phyloP scores from a whole-genome alignment of 495 filamentous ascomycete species.

The Neurospora cerealis region DNA sequence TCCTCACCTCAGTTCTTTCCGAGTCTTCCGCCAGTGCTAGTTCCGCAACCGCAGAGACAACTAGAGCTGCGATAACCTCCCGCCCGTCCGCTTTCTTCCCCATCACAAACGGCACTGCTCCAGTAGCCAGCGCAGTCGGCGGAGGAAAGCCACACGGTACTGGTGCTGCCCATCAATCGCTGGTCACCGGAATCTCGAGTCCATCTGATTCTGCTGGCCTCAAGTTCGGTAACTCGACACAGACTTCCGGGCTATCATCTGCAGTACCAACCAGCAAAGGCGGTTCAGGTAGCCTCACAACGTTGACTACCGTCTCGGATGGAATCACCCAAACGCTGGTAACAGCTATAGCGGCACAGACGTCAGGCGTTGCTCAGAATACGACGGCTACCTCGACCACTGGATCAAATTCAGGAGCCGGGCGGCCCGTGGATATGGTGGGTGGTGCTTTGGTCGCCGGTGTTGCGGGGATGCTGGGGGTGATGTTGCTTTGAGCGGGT shows the following conservation, averaged over 20 bases:
- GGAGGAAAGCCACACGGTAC: background rate
- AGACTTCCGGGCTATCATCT: background rate
- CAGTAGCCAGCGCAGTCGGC: background rate
- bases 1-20: background rate
- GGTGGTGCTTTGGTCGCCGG: constrained; percentile 1
- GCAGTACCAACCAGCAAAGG: background rate
- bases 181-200: background rate
- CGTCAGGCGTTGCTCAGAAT: background rate
- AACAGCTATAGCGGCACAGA: constrained; percentile 1
- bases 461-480: constrained; percentile 1
- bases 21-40: background rate
- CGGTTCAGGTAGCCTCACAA: background rate
- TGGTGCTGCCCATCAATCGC: background rate
- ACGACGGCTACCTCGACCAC: background rate
- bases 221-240: background rate
- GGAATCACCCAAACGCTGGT: constrained; percentile 1
- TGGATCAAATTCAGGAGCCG: background rate
- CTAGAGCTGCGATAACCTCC: background rate
- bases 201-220: background rate
- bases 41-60: background rate
- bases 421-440: background rate
- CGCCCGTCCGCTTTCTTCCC: background rate
- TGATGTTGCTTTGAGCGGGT: background rate
- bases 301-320: constrained; percentile 1
- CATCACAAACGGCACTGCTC: constrained; percentile 1